Percentiles rank a stretch among this genome's conserved stretches.
Evolutionary conservation across 768 basidiomycete genomes (phyloP).

Genomic region (Leccinum subgranulosum): DNA sequence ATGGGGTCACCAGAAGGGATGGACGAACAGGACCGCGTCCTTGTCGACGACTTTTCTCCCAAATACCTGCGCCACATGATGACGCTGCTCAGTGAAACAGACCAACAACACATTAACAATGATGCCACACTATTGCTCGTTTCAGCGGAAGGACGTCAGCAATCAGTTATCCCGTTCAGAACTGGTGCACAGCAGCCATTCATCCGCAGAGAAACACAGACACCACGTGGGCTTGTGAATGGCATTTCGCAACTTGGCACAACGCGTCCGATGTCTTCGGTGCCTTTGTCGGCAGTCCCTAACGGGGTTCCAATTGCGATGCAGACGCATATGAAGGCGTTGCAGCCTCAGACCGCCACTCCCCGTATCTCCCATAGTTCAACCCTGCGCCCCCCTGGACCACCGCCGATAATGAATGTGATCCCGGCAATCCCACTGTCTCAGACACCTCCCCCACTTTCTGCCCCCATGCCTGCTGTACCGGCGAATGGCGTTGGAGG

Average conservation of each 20-base stretch:
- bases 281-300: conserved; percentile 26
- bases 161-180: conserved; percentile 48
- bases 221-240: conserved; percentile 20
- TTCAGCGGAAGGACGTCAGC: conserved; percentile 48
- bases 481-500: conserved; percentile 35
- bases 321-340: conserved; percentile 58
- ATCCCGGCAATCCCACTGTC: conserved; percentile 29
- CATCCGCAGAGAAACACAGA: conserved; percentile 25
- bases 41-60: conserved; percentile 70
- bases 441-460: conserved; percentile 35
- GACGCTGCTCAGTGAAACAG: conserved; percentile 54
- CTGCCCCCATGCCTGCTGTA: conserved; percentile 21
- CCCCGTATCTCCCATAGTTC: conserved; percentile 56
- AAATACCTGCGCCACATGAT: conserved; percentile 57
- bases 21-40: conserved; percentile 64
- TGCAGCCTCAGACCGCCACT: conserved; percentile 48
- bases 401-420: conserved; percentile 35
- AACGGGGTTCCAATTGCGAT: conserved; percentile 57
- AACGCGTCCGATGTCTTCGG: conserved; percentile 19
- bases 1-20: conserved; percentile 52
- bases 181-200: conserved; percentile 30
- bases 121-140: conserved; percentile 47
- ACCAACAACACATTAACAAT: conserved; percentile 47
- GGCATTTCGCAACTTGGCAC: conserved; percentile 26
- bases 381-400: conserved; percentile 30